These are phyloP conservation scores for Ophiostoma tasmaniense DNA, from an alignment of 2,329 filamentous ascomycete species.

Conservation along the genomic window DNA sequence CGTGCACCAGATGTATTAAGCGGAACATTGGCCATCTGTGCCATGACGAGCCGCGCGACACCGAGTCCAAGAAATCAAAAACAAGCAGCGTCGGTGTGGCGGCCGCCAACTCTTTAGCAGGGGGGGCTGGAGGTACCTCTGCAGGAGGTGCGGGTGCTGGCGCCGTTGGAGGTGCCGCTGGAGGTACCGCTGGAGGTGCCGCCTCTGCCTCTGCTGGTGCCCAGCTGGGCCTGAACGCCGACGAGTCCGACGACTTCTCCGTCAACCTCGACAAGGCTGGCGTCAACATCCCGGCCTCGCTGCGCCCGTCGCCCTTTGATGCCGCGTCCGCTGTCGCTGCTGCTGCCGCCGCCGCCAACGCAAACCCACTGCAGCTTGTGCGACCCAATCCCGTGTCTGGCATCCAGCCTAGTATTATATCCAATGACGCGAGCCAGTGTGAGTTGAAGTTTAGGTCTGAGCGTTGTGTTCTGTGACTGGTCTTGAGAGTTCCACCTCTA, in stretches of 20 bases:
- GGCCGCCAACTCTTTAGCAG: slow-evolving; percentile 46
- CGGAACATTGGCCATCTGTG: slow-evolving; percentile 97
- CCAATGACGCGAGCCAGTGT: slow-evolving; percentile 65
- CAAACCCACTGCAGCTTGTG: slow-evolving; percentile 56
- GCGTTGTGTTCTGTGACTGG: not conserved
- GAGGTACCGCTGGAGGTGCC: not conserved
- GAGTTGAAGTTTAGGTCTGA: slow-evolving; percentile 31
- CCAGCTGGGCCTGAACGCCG: not conserved
- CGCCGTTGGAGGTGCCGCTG: not conserved
- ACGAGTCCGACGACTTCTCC: slow-evolving; percentile 43
- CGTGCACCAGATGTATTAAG: slow-evolving; percentile 96
- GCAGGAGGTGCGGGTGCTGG: not conserved
- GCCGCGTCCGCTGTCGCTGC: slow-evolving; percentile 20
- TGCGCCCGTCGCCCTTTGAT: slow-evolving; percentile 34
- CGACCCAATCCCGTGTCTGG: slow-evolving; percentile 63
- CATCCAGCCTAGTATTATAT: slow-evolving; percentile 51
- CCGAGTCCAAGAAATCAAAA: slow-evolving; percentile 71
- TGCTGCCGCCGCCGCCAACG: slow-evolving; percentile 19
- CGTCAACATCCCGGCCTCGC: slow-evolving; percentile 23
- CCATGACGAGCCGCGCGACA: slow-evolving; percentile 91
- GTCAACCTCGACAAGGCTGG: slow-evolving; percentile 45
- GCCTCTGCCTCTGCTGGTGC: not conserved
- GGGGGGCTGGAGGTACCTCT: too few species aligned
- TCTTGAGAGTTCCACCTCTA: not conserved
- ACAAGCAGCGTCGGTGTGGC: slow-evolving; percentile 45